Percentiles rank a stretch among this genome's conserved stretches.
Conservation (phyloP, 768 basidiomycete genomes). For the Trametes villosa region DNA sequence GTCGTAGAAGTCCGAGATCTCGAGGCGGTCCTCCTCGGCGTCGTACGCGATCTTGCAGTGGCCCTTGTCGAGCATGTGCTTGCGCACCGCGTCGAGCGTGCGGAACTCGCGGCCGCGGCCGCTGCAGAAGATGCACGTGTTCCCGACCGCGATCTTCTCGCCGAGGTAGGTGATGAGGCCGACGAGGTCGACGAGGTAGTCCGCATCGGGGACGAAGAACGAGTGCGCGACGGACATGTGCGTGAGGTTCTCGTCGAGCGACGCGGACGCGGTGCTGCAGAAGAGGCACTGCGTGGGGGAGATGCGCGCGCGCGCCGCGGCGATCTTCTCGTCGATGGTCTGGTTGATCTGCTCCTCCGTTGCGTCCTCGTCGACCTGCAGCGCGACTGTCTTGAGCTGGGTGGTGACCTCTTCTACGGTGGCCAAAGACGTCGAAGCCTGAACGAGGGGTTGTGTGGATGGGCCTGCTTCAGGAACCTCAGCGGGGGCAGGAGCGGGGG, state of each 20-base stretch:
- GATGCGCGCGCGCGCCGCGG: constrained; percentile 66
- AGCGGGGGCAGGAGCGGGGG: background rate
- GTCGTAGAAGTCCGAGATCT: constrained; percentile 93
- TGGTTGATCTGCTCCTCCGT: constrained; percentile 52
- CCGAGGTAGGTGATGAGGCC: constrained; percentile 87
- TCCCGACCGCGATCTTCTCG: constrained; percentile 92
- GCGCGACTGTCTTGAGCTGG: constrained; percentile 25
- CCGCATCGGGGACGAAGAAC: constrained; percentile 95
- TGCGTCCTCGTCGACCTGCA: constrained; percentile 42
- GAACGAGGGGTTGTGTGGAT: background rate
- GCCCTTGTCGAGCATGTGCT: constrained; percentile 95
- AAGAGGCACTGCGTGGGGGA: constrained; percentile 82
- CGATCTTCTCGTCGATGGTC: constrained; percentile 76
- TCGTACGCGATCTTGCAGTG: constrained; percentile 98
- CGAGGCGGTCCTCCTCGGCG: constrained; percentile 75
- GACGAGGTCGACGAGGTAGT: constrained; percentile 81
- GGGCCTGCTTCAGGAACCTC: constrained; percentile 11
- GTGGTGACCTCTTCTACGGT: constrained; percentile 4
- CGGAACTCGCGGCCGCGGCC: constrained; percentile 81
- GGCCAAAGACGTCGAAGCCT: background rate
- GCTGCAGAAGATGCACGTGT: constrained; percentile 92
- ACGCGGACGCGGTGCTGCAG: constrained; percentile 56
- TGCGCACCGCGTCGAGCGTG: constrained; percentile 84
- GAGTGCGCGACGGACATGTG: constrained; percentile 92
- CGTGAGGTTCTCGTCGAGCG: constrained; percentile 65